Evolutionary conservation across 257 asterid species (phyloP).

Genomic region (Ehretia macrophylla): DNA sequence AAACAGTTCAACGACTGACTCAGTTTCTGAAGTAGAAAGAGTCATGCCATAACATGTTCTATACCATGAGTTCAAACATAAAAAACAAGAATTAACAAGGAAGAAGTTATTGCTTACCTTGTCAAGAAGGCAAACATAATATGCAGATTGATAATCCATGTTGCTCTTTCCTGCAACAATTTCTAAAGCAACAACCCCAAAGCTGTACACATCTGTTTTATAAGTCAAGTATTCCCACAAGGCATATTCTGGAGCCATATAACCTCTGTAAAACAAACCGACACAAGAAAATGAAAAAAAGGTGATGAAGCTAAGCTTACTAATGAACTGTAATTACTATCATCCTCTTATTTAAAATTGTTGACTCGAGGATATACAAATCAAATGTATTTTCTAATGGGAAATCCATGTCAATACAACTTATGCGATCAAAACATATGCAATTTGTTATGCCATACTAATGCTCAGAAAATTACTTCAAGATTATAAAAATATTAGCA

Average conservation of each 20-base stretch:
- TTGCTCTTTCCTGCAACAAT: conserved; percentile 57
- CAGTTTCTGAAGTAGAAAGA: too few species aligned
- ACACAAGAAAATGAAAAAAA: background rate
- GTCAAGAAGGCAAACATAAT: conserved; percentile 60
- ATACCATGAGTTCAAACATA: too few species aligned
- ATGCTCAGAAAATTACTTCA: too few species aligned
- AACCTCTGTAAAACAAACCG: conserved; percentile 36
- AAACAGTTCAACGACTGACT: too few species aligned
- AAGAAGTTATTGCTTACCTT: conserved; percentile 30
- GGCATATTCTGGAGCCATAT: conserved; percentile 77
- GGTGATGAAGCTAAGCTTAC: background rate
- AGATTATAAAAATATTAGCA: too few species aligned
- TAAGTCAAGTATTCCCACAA: conserved; percentile 65
- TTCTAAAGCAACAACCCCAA: conserved; percentile 60
- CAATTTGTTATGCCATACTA: too few species aligned
- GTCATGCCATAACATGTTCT: too few species aligned
- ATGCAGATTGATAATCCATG: conserved; percentile 48
- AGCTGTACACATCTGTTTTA: conserved; percentile 69
- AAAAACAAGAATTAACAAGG: background rate
- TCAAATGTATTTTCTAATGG: too few species aligned
- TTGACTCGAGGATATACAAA: too few species aligned
- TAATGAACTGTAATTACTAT: background rate
- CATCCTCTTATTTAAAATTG: too few species aligned
- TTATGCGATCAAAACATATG: too few species aligned
- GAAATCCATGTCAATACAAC: too few species aligned